Evolutionary conservation across 345 rosid species (phyloP).

Genomic region (Noccaea caerulescens): DNA sequence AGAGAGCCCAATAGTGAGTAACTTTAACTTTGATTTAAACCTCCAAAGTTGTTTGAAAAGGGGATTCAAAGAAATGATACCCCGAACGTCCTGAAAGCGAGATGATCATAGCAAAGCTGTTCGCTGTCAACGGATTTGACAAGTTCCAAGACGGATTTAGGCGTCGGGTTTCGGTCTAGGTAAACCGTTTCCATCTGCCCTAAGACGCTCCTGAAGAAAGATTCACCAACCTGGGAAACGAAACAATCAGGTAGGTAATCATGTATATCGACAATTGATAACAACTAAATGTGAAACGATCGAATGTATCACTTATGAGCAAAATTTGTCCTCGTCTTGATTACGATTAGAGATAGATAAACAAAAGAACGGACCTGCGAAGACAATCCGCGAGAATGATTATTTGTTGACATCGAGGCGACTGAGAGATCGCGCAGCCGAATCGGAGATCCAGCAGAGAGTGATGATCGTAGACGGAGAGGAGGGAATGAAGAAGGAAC

Average conservation of each 20-base stretch:
- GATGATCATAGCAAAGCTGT: conserved; percentile 79
- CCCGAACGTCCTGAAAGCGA: conserved; percentile 96
- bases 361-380: conserved; percentile 45
- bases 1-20: background rate
- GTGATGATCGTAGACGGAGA: conserved; percentile 16
- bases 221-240: conserved; percentile 51
- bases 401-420: conserved; percentile 37
- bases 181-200: conserved; percentile 72
- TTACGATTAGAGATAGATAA: background rate
- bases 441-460: background rate
- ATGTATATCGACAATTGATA: too few species aligned
- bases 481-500: conserved; percentile 17
- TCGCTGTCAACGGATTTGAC: conserved; percentile 60
- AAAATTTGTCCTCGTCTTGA: background rate
- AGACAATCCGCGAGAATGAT: conserved; percentile 29
- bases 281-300: too few species aligned
- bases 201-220: conserved; percentile 76
- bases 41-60: background rate
- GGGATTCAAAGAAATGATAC: conserved; percentile 40
- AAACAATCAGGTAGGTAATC: background rate
- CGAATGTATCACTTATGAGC: too few species aligned
- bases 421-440: conserved; percentile 33
- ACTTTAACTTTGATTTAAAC: background rate
- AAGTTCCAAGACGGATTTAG: conserved; percentile 76
- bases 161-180: conserved; percentile 75